A percentile compares a stretch with the other conserved stretches of the same genome.
Conservation (phyloP, 441 rosid species). For the Euphorbia corollata region DNA sequence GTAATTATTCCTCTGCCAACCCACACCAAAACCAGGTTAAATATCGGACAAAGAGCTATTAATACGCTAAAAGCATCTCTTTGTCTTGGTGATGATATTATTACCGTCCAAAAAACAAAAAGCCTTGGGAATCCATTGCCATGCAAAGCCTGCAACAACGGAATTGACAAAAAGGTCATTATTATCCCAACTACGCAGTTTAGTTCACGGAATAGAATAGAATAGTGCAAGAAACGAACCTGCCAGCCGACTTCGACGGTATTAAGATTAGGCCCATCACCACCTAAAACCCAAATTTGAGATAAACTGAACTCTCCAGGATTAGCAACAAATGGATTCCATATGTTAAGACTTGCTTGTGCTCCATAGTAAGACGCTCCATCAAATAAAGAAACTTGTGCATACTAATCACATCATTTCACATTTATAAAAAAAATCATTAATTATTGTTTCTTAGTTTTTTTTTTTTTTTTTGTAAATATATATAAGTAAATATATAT, state of each 20-base stretch:
- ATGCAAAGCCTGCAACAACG: too few species aligned
- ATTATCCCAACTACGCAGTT: too few species aligned
- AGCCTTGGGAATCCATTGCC: background rate
- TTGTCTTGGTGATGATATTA: background rate
- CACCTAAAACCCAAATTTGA: conserved; percentile 21
- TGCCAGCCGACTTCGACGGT: conserved; percentile 27
- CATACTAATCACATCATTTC: conserved; percentile 8
- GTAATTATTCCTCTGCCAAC: conserved; percentile 15
- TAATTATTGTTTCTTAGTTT: too few species aligned
- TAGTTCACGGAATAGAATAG: too few species aligned
- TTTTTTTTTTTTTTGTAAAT: background rate
- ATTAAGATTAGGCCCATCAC: background rate
- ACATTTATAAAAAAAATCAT: too few species aligned
- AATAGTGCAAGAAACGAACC: background rate
- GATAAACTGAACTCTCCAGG: conserved; percentile 17
- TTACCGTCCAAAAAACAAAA: conserved; percentile 27
- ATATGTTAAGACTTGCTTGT: conserved; percentile 18
- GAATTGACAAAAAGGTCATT: too few species aligned
- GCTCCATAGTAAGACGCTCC: conserved; percentile 21
- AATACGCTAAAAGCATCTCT: too few species aligned
- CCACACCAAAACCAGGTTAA: too few species aligned
- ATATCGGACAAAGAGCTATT: too few species aligned
- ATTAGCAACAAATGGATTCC: background rate
- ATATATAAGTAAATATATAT: too few species aligned
- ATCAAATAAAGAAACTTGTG: conserved; percentile 3